These are phyloP conservation scores for Pseudozyma tsukubaensis DNA, from an alignment of 1,284 basidiomycete species.

Conservation along the genomic window DNA sequence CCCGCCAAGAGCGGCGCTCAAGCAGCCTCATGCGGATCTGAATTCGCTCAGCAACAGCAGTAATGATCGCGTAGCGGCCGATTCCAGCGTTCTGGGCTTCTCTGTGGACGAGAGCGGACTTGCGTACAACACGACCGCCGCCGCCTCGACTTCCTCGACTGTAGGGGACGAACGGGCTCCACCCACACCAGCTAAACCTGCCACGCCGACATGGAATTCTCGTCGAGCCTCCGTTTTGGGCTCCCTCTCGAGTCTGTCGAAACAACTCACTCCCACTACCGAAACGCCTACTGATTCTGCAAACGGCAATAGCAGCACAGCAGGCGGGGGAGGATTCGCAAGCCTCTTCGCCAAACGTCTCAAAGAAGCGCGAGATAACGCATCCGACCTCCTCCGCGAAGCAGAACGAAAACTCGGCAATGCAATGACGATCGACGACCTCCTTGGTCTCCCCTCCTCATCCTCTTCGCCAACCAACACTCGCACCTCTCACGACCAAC, in stretches of 20 bases:
- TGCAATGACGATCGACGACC: slow-evolving; percentile 47
- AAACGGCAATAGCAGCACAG: no score
- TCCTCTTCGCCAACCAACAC: not conserved
- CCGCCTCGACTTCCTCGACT: not conserved
- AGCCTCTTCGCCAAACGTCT: slow-evolving; percentile 30
- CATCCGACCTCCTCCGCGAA: slow-evolving; percentile 33
- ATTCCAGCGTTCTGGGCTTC: slow-evolving; percentile 28
- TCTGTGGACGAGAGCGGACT: slow-evolving; percentile 28
- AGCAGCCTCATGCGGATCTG: not conserved
- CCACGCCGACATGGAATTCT: slow-evolving; percentile 8
- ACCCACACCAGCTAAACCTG: slow-evolving; percentile 24
- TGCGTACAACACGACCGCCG: no score
- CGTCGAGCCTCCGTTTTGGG: slow-evolving; percentile 26
- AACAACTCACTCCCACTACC: not conserved
- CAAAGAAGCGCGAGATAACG: slow-evolving; percentile 33
- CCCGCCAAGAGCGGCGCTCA: no score
- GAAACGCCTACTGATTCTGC: not conserved
- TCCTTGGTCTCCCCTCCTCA: slow-evolving; percentile 9
- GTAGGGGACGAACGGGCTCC: slow-evolving; percentile 4
- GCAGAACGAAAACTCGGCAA: slow-evolving; percentile 44
- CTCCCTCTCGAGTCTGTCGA: slow-evolving; percentile 4
- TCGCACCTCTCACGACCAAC: no score
- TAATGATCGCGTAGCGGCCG: no score
- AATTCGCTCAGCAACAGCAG: not conserved
- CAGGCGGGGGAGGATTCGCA: slow-evolving; percentile 11